Evolutionary conservation across 2,329 filamentous ascomycete genomes (phyloP), one percentile per base, ranked within the genome.

Genomic region (Clonostachys rhizophaga): DNA sequence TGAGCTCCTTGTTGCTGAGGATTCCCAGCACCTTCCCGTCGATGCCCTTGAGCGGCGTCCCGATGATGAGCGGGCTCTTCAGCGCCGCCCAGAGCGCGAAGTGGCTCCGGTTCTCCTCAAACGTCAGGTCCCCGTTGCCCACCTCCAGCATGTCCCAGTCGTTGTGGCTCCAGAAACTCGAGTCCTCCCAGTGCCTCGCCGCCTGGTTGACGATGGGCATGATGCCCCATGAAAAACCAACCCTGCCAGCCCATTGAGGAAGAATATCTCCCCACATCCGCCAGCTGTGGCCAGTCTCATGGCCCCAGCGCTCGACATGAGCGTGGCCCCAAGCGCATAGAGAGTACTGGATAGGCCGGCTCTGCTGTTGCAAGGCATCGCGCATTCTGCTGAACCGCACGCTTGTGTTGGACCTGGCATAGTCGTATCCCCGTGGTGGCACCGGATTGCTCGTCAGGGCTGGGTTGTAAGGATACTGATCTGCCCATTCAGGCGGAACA

Each of bases 241-340:
- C 45, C 46, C 53, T 50, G 24, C 56, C 57, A 5, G 40, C 44
- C 43, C 47, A 49, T 3, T 41, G 36, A 13, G 47, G 47, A 34
- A 41, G 45, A 40, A 75, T 74, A 53, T 75, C 71, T 2, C 57
- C 63, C 49, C 64, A 69, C 63, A 70, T 74, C 50, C 65, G 64
- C 69, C 66, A 76, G 24, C 68, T 73, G 47, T 74, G 71, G 3
- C 71, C 76, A 1, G 69, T 73, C 6, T 58, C 53, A 47, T 70
- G 70, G 7, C 71, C 78, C 75, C 77, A 81, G 4, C 57, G 55
- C 45, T 71, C 67, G 5, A 80, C 75, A 14, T 71, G 63, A 0
- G 71, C 75, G 14, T 68, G 56, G 5, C 78, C 78, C 76, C 78
- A 81, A 33, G 74, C 67, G 55, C 76, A 81, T 13, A 81, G 61